Evolutionary conservation across 2,329 filamentous ascomycete species (phyloP).

Genomic region (Alternaria rosae): DNA sequence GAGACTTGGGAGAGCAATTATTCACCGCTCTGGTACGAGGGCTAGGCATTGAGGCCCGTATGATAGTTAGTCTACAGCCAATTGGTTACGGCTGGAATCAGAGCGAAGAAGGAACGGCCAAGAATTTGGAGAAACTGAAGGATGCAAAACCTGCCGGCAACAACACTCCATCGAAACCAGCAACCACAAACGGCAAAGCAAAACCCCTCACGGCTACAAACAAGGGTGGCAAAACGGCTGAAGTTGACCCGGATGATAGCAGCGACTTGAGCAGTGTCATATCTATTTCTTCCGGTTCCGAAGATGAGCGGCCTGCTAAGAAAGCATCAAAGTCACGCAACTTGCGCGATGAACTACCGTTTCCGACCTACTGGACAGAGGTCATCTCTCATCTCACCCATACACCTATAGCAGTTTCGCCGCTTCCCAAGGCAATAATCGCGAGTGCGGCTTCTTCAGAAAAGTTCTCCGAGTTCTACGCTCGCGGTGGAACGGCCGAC

Average conservation of each 20-base stretch:
- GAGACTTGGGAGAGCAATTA: constrained; percentile 86
- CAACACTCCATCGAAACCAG: neutral
- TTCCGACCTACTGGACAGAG: constrained; percentile 93
- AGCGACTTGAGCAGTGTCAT: constrained; percentile 53
- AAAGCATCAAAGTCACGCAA: constrained; percentile 53
- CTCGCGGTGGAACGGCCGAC: constrained; percentile 82
- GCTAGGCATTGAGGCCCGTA: constrained; percentile 79
- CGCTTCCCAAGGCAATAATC: constrained; percentile 59
- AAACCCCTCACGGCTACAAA: constrained; percentile 11
- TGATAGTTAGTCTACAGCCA: constrained; percentile 86
- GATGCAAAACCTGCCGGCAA: constrained; percentile 1
- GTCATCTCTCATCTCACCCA: constrained; percentile 82
- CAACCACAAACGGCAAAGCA: constrained; percentile 10
- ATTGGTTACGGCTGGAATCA: constrained; percentile 92
- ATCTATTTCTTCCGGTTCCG: constrained; percentile 56
- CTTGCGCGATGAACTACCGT: constrained; percentile 79
- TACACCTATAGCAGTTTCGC: constrained; percentile 80
- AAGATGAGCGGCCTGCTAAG: constrained; percentile 61
- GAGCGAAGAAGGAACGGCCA: constrained; percentile 74
- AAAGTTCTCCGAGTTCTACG: constrained; percentile 77
- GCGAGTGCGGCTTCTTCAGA: constrained; percentile 73
- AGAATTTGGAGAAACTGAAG: constrained; percentile 43
- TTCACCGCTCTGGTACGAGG: constrained; percentile 86
- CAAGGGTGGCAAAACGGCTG: constrained; percentile 5
- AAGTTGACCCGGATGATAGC: constrained; percentile 51